Evolutionary conservation across 2,329 filamentous ascomycete species (phyloP), one percentile per base, ranked within the genome.

Genomic region (Tolypocladium ophioglossoides): DNA sequence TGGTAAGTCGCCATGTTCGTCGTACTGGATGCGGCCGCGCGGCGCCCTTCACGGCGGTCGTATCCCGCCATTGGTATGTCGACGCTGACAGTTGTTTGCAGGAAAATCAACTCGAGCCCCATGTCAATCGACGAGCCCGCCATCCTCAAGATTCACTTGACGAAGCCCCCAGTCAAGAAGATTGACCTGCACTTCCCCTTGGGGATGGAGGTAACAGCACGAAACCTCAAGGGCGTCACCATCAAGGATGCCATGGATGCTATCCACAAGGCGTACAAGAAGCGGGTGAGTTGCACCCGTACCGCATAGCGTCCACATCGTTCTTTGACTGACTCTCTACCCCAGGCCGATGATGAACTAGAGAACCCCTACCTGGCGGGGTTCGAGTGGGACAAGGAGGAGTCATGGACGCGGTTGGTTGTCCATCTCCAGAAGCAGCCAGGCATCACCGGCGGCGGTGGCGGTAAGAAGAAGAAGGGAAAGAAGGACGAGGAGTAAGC

Each of bases 231-330:
- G 73, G 92, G 92, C 54, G 91, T 97, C 62, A 97, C 92, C 55
- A 92, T 97, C 79, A 96, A 96, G 78, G 92, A 97, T 72, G 91
- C 91, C 55, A 70, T 96, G 70, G 91, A 96, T 71, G 92, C 90
- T 65, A 96, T 97, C 74, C 79, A 96, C 80, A 96, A 96, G 79
- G 83, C 88, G 63, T 95, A 89, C 79, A 95, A 95, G 82, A 96
- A 96, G 84, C 87, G 91, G 82, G 92, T 91, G 73, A 63, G 83
- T 71, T 47, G 16, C 50, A 20, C 6, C 14, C 12, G 6, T 1
- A 27, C 32, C 11, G 27, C 32, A 1, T 2, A 34, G 18, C 18
- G 4, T 4, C 27, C 27, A 20, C 18, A 16, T 12, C 41, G 18
- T 24, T 12, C 16, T 7, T 4, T 24, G 30, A 32, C 53, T 53